Percentiles rank a stretch among this genome's conserved stretches.
These are phyloP conservation scores for Fusarium burgessii DNA, from an alignment of 2,329 filamentous ascomycete genomes.

Conservation along the genomic window DNA sequence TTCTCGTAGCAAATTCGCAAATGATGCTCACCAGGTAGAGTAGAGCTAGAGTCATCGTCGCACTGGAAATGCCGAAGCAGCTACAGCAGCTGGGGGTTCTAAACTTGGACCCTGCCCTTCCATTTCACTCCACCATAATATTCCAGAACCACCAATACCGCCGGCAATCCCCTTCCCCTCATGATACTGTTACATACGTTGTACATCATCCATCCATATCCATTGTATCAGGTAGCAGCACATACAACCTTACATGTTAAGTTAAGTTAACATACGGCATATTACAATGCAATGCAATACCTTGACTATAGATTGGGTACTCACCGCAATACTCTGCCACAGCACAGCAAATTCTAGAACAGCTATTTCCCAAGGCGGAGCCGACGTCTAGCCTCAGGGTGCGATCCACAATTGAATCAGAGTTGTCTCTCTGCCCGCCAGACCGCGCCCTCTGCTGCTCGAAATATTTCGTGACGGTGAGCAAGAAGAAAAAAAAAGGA, in stretches of 20 bases:
- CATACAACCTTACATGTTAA: conserved; percentile 15
- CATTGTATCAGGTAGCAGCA: conserved; percentile 36
- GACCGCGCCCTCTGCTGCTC: conserved; percentile 25
- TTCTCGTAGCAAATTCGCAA: conserved; percentile 1
- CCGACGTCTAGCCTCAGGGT: conserved; percentile 7
- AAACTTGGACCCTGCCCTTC: background rate
- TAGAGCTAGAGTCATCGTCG: background rate
- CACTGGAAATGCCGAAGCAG: conserved; percentile 2
- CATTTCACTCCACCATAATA: conserved; percentile 9
- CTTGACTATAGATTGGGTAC: conserved; percentile 15
- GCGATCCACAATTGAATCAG: conserved; percentile 21
- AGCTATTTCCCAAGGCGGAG: conserved; percentile 16
- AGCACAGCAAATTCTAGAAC: background rate
- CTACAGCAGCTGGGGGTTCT: background rate
- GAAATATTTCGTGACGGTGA: conserved; percentile 14
- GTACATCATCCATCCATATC: background rate
- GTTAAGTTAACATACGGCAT: background rate
- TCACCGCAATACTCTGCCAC: conserved; percentile 36
- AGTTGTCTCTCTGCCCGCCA: conserved; percentile 26
- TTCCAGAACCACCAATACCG: conserved; percentile 20
- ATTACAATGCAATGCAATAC: background rate
- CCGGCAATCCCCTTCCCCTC: conserved; percentile 24
- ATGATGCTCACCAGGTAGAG: background rate
- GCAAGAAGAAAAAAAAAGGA: conserved; percentile 15
- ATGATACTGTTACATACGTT: conserved; percentile 13